Evolutionary conservation across 768 basidiomycete species (phyloP).

Genomic region (Rhodotorula sphaerocarpa): DNA sequence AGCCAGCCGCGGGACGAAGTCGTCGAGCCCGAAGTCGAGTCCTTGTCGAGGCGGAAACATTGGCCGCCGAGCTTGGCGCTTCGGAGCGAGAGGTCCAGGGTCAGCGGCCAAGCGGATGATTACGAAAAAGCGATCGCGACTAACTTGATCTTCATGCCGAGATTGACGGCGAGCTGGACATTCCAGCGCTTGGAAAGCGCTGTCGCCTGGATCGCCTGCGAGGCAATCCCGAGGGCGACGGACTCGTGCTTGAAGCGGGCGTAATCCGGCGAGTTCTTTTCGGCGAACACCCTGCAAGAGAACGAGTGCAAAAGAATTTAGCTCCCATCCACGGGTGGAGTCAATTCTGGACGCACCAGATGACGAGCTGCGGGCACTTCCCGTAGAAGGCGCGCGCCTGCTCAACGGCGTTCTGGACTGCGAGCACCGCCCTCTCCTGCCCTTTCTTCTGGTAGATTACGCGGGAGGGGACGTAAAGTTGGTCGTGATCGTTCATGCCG

Average conservation of each 20-base stretch:
- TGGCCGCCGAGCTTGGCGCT: slow-evolving; percentile 9
- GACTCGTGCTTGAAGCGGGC: slow-evolving; percentile 4
- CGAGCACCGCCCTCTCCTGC: too few species aligned
- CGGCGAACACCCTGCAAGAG: background rate
- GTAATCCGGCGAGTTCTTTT: slow-evolving; percentile 9
- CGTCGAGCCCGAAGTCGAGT: background rate
- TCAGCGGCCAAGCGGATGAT: background rate
- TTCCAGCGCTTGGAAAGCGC: too few species aligned
- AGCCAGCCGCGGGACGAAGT: too few species aligned
- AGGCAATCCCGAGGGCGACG: background rate
- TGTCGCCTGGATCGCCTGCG: slow-evolving; percentile 8
- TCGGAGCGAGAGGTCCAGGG: background rate
- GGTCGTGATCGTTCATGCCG: too few species aligned
- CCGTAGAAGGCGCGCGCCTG: background rate
- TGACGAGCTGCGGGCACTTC: background rate
- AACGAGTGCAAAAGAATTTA: background rate
- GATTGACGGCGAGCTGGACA: too few species aligned
- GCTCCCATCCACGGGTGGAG: too few species aligned
- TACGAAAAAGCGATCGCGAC: too few species aligned
- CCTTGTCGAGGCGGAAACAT: background rate
- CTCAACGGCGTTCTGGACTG: background rate
- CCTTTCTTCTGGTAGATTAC: too few species aligned
- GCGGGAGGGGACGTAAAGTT: too few species aligned
- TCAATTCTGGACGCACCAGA: background rate
- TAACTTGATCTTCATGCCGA: slow-evolving; percentile 7